Conservation (phyloP, 139 green algal genomes). For the Pseudopediastrum boryanum region DNA sequence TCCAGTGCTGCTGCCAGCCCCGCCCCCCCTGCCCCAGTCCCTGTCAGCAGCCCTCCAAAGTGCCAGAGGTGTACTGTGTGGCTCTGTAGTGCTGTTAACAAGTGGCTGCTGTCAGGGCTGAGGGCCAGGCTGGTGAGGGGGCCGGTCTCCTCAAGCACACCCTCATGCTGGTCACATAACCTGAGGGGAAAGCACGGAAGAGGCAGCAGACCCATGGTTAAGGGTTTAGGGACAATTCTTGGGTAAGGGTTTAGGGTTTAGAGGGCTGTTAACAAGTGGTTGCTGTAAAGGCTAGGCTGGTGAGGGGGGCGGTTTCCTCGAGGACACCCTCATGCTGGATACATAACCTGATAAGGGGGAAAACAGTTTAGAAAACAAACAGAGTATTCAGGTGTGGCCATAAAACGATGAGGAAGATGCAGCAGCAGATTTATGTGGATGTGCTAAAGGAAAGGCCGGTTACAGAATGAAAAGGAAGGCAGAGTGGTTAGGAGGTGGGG, state of each 20-base stretch:
- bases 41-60: constrained; percentile 27
- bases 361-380: background rate
- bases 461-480: too few relatives aligned
- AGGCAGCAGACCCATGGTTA: background rate
- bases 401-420: too few relatives aligned
- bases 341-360: constrained; percentile 43
- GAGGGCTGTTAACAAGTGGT: constrained; percentile 59
- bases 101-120: constrained; percentile 56
- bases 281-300: constrained; percentile 63
- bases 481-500: too few relatives aligned
- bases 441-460: constrained; percentile 66
- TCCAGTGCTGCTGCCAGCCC: constrained; percentile 34
- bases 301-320: constrained; percentile 58
- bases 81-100: constrained; percentile 58
- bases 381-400: too few relatives aligned
- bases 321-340: constrained; percentile 57
- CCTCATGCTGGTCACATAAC: constrained; percentile 59
- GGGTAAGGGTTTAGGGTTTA: too few relatives aligned
- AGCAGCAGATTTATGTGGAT: constrained; percentile 58
- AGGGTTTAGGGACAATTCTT: too few relatives aligned
- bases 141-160: constrained; percentile 49
- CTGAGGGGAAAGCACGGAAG: constrained; percentile 20
- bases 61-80: constrained; percentile 61
- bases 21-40: background rate
- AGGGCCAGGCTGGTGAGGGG: constrained; percentile 68